Base-by-base conservation (phyloP, 202 grass and related monocot species). In the Musa balbisiana region DNA sequence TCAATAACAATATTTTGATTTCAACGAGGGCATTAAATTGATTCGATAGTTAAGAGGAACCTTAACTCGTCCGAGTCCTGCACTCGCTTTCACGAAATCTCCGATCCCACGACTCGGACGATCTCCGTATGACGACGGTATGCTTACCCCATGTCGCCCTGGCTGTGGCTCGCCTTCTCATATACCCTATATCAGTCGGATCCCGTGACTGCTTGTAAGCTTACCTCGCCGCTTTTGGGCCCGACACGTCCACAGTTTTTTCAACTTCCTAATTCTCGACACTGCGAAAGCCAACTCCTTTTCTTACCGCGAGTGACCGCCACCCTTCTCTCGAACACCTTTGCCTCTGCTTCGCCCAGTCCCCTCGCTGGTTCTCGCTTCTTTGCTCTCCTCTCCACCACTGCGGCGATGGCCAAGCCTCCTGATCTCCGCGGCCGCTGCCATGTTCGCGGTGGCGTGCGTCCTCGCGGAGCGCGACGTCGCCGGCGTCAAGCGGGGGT, bases 391-490 rank as follows among this genome's bases (percentile, higher is more conserved):
- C 1, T 59, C 1, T 23, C 62, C 2, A 2, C 52, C 0, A 24
- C 23, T 19, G n/a, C 55, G 59, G 52, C 75, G 19, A 86, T 88
- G 89, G 80, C 83, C 15, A 64, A 50, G 55, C 17, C 22, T 8
- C 33, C 73, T 62, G 56, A 62, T 77, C 75, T 78, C 72, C 16
- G 29, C 72, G n/a, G 16, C 22, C 22, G 71, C 68, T 49, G 80
- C 71, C 80, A 67, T 58, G 84, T 3, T 51, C 0, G 87, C 59
- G 43, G 63, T 76, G 20, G 73, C 87, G 3, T 75, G 76, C 72
- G 76, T 81, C 53, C 19, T 92, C n/a, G 78, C 80, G 16, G 33
- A 71, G 17, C 87, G 83, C 51, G 77, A 84, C 72, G 76, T 96
- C 66, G 79, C 67, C 52, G 76, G 19, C 33, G 33, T 43, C 26